These are phyloP conservation scores for Mycosphaerella sp. DNA, from an alignment of 2,329 filamentous ascomycete species.

Conservation along the genomic window DNA sequence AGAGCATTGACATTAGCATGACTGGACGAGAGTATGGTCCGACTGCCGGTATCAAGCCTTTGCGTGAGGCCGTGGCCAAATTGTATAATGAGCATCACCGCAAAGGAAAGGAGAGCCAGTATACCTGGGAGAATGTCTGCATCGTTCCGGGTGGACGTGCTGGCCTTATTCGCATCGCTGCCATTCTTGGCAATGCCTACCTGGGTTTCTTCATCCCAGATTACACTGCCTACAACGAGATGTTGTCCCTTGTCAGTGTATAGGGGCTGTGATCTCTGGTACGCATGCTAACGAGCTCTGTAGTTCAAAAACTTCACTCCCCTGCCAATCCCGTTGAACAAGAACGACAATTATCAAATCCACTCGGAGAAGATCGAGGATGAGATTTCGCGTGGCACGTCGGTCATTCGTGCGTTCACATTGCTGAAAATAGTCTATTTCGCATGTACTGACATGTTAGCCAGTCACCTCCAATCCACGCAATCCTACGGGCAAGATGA, in stretches of 20 bases:
- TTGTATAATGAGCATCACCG: slow-evolving; percentile 93
- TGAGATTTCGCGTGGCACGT: slow-evolving; percentile 39
- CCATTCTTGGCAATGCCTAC: slow-evolving; percentile 77
- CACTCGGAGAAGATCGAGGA: slow-evolving; percentile 89
- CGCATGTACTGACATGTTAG: neutral
- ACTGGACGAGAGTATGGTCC: slow-evolving; percentile 82
- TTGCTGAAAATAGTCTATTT: neutral
- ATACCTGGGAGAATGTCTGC: slow-evolving; percentile 96
- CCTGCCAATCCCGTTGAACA: slow-evolving; percentile 76
- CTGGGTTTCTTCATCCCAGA: slow-evolving; percentile 58
- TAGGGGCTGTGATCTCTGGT: neutral
- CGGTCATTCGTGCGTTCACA: slow-evolving; percentile 54
- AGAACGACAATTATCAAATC: slow-evolving; percentile 86
- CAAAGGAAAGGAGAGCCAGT: slow-evolving; percentile 78
- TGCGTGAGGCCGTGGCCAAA: slow-evolving; percentile 80
- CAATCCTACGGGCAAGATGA: slow-evolving; percentile 86
- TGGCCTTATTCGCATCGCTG: slow-evolving; percentile 88
- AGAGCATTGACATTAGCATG: slow-evolving; percentile 68
- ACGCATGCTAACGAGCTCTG: neutral
- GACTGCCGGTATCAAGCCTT: slow-evolving; percentile 85
- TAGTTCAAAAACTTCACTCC: slow-evolving; percentile 85
- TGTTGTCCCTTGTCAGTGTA: slow-evolving; percentile 61
- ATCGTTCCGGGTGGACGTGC: slow-evolving; percentile 92
- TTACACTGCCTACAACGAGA: slow-evolving; percentile 97
- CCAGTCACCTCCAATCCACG: slow-evolving; percentile 81